These are phyloP conservation scores for Pseudoperonospora humuli DNA, from an alignment of 352 stramenopile species.

Conservation along the genomic window DNA sequence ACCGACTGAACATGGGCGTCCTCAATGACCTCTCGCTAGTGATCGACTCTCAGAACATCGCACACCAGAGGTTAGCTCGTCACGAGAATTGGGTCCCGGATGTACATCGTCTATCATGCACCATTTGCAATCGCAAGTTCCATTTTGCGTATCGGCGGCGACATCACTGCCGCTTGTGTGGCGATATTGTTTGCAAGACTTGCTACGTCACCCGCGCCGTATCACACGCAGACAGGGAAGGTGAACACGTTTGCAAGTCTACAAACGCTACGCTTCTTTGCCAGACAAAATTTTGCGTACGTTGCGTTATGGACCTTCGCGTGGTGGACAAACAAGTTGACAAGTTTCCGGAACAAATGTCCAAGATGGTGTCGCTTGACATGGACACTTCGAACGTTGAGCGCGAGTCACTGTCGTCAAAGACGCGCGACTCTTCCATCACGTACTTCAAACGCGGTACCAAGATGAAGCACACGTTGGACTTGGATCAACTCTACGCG, in stretches of 20 bases:
- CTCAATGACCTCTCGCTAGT: slow-evolving; percentile 48
- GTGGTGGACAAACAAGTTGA: slow-evolving; percentile 28
- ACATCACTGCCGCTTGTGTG: slow-evolving; percentile 47
- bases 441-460: slow-evolving; percentile 29
- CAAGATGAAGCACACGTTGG: slow-evolving; percentile 20
- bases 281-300: slow-evolving; percentile 51
- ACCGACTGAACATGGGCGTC: slow-evolving; percentile 38
- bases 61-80: slow-evolving; percentile 24
- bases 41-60: slow-evolving; percentile 47
- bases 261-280: slow-evolving; percentile 11
- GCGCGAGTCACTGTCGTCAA: background rate
- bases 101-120: slow-evolving; percentile 16
- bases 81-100: slow-evolving; percentile 35
- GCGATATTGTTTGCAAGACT: slow-evolving; percentile 42
- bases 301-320: slow-evolving; percentile 39
- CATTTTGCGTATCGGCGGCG: slow-evolving; percentile 27
- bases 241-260: slow-evolving; percentile 3
- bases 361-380: slow-evolving; percentile 20
- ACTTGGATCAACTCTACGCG: slow-evolving; percentile 29
- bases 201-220: slow-evolving; percentile 39
- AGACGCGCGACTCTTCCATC: slow-evolving; percentile 10
- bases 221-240: slow-evolving; percentile 11
- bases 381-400: slow-evolving; percentile 4
- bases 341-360: slow-evolving; percentile 26
- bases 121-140: slow-evolving; percentile 27